Evolutionary conservation across 73 alveolate genomes (phyloP).

Genomic region (Paramecium caudatum): DNA sequence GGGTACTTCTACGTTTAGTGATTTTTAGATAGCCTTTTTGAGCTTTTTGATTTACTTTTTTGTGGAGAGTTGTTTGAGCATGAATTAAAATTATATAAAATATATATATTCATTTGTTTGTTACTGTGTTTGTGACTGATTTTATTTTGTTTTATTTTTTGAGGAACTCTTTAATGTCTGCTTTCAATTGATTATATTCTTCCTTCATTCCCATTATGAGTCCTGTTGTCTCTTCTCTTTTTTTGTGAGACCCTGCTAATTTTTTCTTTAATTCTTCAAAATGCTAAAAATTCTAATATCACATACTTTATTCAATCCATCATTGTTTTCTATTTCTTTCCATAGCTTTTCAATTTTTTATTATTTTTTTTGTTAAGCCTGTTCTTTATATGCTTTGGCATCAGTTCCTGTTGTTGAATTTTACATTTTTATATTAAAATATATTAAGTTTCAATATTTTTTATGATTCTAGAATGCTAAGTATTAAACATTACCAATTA

Average conservation of each 20-base stretch:
- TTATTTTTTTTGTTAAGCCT: constrained; percentile 32
- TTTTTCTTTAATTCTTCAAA: background rate
- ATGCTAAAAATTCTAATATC: background rate
- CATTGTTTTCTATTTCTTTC: constrained; percentile 26
- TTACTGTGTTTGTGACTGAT: constrained; percentile 32
- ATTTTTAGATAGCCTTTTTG: constrained; percentile 17
- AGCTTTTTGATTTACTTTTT: constrained; percentile 42
- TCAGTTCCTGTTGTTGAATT: background rate
- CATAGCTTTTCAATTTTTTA: constrained; percentile 13
- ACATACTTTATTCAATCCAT: background rate
- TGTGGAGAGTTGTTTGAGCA: constrained; percentile 54
- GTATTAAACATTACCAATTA: no score
- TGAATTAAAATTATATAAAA: constrained; percentile 45
- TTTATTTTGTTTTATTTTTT: constrained; percentile 54
- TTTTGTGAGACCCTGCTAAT: constrained; percentile 5
- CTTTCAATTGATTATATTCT: constrained; percentile 31
- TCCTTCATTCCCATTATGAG: constrained; percentile 6
- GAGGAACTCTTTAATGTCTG: constrained; percentile 51
- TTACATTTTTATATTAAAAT: background rate
- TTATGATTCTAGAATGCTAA: no score
- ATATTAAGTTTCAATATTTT: no score
- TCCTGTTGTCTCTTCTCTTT: constrained; percentile 48
- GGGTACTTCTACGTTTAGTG: background rate
- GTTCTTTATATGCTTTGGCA: constrained; percentile 42
- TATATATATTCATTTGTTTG: background rate